phyloP scores from a whole-genome alignment of 495 filamentous ascomycete species.

The Aspergillus homomorphus region DNA sequence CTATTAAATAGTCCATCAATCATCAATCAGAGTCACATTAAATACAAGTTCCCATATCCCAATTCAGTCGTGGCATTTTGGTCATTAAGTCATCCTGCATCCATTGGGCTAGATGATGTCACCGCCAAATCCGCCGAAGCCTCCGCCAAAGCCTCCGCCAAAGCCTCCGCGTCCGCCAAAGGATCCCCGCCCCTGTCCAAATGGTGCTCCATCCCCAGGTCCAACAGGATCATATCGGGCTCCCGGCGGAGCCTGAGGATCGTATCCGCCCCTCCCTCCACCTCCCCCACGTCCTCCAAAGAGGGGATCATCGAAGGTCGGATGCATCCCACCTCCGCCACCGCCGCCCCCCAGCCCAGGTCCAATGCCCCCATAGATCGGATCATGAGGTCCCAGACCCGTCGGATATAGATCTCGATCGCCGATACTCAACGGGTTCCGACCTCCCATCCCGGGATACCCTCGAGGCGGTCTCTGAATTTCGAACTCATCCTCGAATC shows the following conservation, averaged over 20 bases:
- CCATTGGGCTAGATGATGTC: constrained; percentile 58
- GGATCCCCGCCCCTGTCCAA: constrained; percentile 44
- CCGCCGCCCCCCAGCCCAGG: constrained; percentile 51
- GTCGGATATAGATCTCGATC: constrained; percentile 84
- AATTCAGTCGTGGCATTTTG: constrained; percentile 7
- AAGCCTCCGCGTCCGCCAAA: constrained; percentile 39
- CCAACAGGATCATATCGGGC: constrained; percentile 78
- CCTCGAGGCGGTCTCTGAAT: constrained; percentile 65
- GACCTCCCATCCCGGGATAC: constrained; percentile 44
- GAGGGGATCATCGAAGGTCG: constrained; percentile 88
- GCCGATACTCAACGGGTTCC: constrained; percentile 65
- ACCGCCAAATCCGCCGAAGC: constrained; percentile 61
- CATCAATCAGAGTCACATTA: too few species aligned
- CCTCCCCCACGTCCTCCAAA: constrained; percentile 63
- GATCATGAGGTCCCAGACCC: constrained; percentile 82
- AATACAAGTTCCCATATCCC: too few species aligned
- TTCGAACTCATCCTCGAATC: constrained; percentile 92
- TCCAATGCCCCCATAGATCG: constrained; percentile 62
- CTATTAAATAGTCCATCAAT: too few species aligned
- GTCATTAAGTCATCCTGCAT: constrained; percentile 4
- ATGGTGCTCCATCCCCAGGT: constrained; percentile 58
- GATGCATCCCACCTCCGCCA: constrained; percentile 87
- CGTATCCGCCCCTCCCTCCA: constrained; percentile 41
- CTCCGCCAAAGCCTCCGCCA: constrained; percentile 53
- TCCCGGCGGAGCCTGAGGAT: constrained; percentile 52